Evolutionary conservation across 345 rosid species (phyloP).

Genomic region (Eucalyptus globulus): DNA sequence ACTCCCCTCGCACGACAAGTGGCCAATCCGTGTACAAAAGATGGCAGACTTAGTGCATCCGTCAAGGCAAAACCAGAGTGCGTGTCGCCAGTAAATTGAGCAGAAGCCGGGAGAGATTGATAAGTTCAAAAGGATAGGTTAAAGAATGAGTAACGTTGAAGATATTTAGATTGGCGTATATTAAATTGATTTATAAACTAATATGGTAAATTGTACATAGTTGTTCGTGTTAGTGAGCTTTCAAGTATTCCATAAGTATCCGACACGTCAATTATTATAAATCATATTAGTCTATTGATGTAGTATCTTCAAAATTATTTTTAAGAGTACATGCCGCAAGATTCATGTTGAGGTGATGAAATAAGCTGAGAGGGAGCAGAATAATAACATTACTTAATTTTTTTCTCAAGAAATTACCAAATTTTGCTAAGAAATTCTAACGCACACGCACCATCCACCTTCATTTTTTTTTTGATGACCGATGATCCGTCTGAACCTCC

Average conservation of each 20-base stretch:
- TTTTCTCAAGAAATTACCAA: background rate
- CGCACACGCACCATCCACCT: background rate
- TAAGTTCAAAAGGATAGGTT: background rate
- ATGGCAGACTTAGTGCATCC: background rate
- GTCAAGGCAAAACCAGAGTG: background rate
- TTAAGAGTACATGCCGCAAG: background rate
- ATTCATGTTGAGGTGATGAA: background rate
- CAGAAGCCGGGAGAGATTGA: background rate
- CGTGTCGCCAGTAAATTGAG: background rate
- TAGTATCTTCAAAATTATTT: background rate
- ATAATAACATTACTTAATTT: background rate
- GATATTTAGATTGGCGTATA: background rate
- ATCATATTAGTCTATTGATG: background rate
- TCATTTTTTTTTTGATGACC: background rate
- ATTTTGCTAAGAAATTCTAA: background rate
- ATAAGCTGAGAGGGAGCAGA: background rate
- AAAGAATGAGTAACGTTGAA: background rate
- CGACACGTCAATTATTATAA: background rate
- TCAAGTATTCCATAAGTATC: background rate
- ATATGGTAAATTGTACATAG: background rate
- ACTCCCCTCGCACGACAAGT: background rate
- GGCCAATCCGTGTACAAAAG: background rate
- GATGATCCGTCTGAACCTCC: rapidly evolving
- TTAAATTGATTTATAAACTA: background rate
- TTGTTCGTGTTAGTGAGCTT: background rate